These are phyloP conservation scores for Trichoderma sp. DNA, from an alignment of 2,329 filamentous ascomycete genomes.

Conservation along the genomic window DNA sequence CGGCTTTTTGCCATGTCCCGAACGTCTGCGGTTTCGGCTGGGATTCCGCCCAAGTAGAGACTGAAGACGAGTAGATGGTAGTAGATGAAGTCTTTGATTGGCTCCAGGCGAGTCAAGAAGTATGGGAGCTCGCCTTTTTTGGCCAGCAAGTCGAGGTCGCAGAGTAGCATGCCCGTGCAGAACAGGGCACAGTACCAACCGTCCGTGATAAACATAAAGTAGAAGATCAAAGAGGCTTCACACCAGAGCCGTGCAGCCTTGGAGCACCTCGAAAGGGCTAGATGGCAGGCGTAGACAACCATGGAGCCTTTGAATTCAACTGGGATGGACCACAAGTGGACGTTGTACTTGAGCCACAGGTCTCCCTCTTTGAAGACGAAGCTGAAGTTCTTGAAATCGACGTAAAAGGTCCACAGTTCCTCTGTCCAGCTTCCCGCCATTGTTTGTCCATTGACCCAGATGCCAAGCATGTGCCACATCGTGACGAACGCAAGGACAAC, in stretches of 20 bases:
- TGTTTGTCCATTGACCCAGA: slow-evolving; percentile 44
- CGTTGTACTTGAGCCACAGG: slow-evolving; percentile 55
- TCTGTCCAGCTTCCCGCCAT: slow-evolving; percentile 44
- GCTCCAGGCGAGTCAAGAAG: slow-evolving; percentile 47
- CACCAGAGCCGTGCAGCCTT: slow-evolving; percentile 56
- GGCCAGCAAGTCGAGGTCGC: slow-evolving; percentile 61
- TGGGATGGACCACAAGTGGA: slow-evolving; percentile 65
- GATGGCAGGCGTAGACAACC: slow-evolving; percentile 57
- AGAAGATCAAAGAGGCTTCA: slow-evolving; percentile 55
- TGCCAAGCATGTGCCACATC: slow-evolving; percentile 54
- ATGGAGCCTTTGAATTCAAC: slow-evolving; percentile 66
- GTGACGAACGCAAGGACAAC: slow-evolving; percentile 54
- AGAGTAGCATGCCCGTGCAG: slow-evolving; percentile 60
- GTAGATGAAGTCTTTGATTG: slow-evolving; percentile 53
- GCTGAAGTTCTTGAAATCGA: slow-evolving; percentile 68
- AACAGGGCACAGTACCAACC: slow-evolving; percentile 65
- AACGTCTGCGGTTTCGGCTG: slow-evolving; percentile 51
- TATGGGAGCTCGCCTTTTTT: slow-evolving; percentile 51
- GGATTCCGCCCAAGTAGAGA: slow-evolving; percentile 62
- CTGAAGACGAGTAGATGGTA: slow-evolving; percentile 53
- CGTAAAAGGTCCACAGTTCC: slow-evolving; percentile 53
- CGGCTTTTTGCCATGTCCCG: slow-evolving; percentile 53
- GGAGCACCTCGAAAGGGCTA: slow-evolving; percentile 59
- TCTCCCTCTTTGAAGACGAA: slow-evolving; percentile 63
- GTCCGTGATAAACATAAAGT: slow-evolving; percentile 69